phyloP scores from a whole-genome alignment of 2,329 filamentous ascomycete species.

The Epichloe brachyelytri region DNA sequence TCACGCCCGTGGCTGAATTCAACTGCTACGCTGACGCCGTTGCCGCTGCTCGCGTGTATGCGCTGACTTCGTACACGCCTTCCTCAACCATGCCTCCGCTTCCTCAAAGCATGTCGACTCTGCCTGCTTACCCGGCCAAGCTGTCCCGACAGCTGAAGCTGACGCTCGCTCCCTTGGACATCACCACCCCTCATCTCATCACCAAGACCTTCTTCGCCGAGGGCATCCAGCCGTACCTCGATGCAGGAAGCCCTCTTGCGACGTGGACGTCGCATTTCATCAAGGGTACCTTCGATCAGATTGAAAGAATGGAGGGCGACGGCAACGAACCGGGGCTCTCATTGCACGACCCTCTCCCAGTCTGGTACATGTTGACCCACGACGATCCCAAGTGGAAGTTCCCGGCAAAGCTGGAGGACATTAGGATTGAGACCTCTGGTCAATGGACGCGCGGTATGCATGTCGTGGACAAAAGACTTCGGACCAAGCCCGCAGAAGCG shows the following conservation, averaged over 20 bases:
- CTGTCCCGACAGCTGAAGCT: conserved; percentile 53
- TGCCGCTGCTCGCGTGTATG: conserved; percentile 63
- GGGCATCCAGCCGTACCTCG: conserved; percentile 40
- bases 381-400: conserved; percentile 45
- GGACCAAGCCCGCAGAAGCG: conserved; percentile 37
- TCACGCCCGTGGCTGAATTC: conserved; percentile 80
- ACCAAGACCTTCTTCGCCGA: conserved; percentile 45
- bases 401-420: conserved; percentile 55
- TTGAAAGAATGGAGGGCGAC: conserved; percentile 48
- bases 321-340: conserved; percentile 46
- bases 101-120: conserved; percentile 32
- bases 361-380: conserved; percentile 63
- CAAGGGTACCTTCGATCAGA: conserved; percentile 54
- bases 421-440: conserved; percentile 76
- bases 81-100: conserved; percentile 67
- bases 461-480: conserved; percentile 59
- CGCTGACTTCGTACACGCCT: conserved; percentile 62
- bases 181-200: conserved; percentile 60
- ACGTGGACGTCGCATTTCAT: conserved; percentile 64
- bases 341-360: conserved; percentile 64
- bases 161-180: conserved; percentile 63
- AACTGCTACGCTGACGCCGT: conserved; percentile 85
- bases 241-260: conserved; percentile 57
- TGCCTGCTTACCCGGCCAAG: conserved; percentile 49
- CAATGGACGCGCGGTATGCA: conserved; percentile 96